Base-by-base conservation (phyloP, 495 filamentous ascomycete genomes). In the Neurospora sp. region DNA sequence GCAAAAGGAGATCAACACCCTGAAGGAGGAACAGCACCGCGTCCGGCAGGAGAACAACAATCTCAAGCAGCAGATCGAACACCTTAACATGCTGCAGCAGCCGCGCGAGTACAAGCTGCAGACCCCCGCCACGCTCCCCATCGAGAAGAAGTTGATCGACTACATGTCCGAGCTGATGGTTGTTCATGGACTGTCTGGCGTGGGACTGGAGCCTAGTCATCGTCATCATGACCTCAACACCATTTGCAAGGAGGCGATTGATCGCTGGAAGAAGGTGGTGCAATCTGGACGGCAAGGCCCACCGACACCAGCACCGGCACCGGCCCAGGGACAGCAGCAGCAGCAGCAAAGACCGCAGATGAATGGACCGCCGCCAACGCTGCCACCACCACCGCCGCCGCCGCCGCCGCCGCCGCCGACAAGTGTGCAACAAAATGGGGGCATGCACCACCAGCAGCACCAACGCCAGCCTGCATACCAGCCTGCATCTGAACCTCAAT, bases 41-140 rank as follows among this genome's bases (percentile, higher is more conserved):
- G 85, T 89, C 3, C 87, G 89, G 69, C 90, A 92, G 77, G 92
- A 96, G 79, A 89, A 90, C 31, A 88, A 88, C 43, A 90, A 94
- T 77, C 86, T 96, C 28, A 90, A 89, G 71, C 81, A 84, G 0
- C 90, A 93, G 77, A 85, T 93, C 28, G 90, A 93, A 69, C 87
- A 90, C 28, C 82, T 94, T 5, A 90, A 86, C 54, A 85, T 88
- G 24, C 86, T 89, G 71, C 90, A 93, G 77, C 90, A 92, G 77
- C 90, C 91, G 9, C 85, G 89, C 7, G 92, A 94, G 76, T 92
- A 92, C 77, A 87, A 87, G 31, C 83, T 91, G n/a, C 83, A 87
- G 39, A 87, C 89, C 1, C 89, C 92, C 0, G 83, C 88, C 38
- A 91, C 86, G 1, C 80, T 94, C 5, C 89, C 88, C 4, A 73